phyloP scores from a whole-genome alignment of 805 yeast species.

The Yarrowia sp. region DNA sequence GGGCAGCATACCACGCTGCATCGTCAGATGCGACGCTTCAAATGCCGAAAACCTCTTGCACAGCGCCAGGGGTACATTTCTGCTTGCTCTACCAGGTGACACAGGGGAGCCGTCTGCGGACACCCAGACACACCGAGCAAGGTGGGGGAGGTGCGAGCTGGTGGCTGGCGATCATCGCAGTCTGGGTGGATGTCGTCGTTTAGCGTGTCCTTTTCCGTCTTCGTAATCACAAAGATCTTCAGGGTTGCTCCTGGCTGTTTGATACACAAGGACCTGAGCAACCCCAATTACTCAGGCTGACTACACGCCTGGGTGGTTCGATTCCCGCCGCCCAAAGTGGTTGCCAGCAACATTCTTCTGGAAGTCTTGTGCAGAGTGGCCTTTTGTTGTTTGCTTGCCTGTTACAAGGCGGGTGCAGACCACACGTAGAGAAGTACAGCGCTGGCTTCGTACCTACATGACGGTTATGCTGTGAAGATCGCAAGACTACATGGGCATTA shows the following conservation, averaged over 20 bases:
- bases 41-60: background rate
- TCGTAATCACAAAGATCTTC: background rate
- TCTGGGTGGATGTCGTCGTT: background rate
- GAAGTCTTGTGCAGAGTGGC: slow-evolving; percentile 1
- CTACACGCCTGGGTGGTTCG: background rate
- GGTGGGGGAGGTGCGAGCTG: background rate
- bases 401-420: background rate
- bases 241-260: background rate
- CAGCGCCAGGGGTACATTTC: slow-evolving; percentile 7
- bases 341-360: slow-evolving; percentile 6
- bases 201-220: background rate
- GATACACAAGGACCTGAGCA: background rate
- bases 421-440: background rate
- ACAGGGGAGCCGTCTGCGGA: slow-evolving; percentile 3
- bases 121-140: background rate
- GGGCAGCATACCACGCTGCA: background rate
- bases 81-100: background rate
- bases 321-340: background rate
- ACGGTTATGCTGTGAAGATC: slow-evolving; percentile 14
- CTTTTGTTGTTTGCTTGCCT: slow-evolving; percentile 4
- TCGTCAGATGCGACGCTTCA: slow-evolving; percentile 3
- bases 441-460: slow-evolving; percentile 17
- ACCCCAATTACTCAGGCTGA: background rate
- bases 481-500: background rate
- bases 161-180: background rate